Conservation (phyloP, 495 filamentous ascomycete species). For the Neurospora intermedia region DNA sequence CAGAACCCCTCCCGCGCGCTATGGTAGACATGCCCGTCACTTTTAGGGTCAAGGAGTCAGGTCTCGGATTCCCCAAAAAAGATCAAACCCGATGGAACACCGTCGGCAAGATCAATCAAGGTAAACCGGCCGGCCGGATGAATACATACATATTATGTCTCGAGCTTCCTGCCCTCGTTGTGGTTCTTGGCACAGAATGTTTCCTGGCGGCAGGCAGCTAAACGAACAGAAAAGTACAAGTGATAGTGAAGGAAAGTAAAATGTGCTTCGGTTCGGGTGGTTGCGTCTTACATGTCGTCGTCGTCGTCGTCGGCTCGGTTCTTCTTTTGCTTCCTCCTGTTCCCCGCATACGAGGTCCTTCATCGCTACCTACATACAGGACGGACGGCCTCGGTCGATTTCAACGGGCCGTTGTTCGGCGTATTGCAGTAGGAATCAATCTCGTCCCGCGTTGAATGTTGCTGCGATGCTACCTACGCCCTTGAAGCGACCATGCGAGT, state of each 20-base stretch:
- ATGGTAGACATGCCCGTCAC: not conserved
- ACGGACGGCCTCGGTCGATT: not conserved
- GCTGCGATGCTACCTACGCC: not conserved
- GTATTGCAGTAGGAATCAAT: not conserved
- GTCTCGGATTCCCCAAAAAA: not conserved
- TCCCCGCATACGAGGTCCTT: not conserved
- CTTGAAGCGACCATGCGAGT: not conserved
- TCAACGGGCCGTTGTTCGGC: not conserved
- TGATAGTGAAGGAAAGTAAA: too few relatives aligned
- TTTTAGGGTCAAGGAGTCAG: not conserved
- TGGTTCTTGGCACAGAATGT: not conserved
- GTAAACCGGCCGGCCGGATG: not conserved
- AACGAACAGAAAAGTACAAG: too few relatives aligned
- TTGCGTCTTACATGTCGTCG: not conserved
- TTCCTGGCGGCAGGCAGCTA: too few relatives aligned
- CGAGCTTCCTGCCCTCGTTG: not conserved
- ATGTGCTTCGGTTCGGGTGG: not conserved
- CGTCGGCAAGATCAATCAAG: not conserved
- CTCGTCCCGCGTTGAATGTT: not conserved
- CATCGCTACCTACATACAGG: not conserved
- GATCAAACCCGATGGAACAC: not conserved
- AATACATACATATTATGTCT: not conserved
- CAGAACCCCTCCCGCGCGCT: too few relatives aligned
- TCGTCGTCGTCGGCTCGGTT: not conserved
- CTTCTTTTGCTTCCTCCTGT: not conserved